A percentile compares a stretch with the other conserved stretches of the same genome.
phyloP scores from a whole-genome alignment of 2,329 filamentous ascomycete species.

The Orbilia javanica region DNA sequence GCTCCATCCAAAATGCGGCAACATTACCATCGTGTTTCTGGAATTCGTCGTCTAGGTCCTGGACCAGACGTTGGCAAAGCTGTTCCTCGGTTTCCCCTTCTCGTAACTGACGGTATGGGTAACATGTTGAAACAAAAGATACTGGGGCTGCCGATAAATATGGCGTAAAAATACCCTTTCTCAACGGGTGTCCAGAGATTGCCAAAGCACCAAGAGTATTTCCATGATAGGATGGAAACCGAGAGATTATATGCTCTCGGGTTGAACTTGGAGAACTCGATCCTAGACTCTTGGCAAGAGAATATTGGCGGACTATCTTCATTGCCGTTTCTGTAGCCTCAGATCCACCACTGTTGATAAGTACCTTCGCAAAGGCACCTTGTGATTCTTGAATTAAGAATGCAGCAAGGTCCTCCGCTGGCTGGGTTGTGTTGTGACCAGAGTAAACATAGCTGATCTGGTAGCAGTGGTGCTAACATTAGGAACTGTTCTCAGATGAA shows the following conservation, averaged over 20 bases:
- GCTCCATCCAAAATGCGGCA: slow-evolving; percentile 54
- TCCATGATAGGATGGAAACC: slow-evolving; percentile 77
- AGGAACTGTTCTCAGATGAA: slow-evolving; percentile 70
- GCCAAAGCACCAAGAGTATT: slow-evolving; percentile 77
- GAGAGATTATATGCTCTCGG: slow-evolving; percentile 74
- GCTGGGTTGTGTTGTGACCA: slow-evolving; percentile 65
- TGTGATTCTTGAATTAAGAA: slow-evolving; percentile 65
- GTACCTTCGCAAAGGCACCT: slow-evolving; percentile 45
- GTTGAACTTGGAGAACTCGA: slow-evolving; percentile 67
- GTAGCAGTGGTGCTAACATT: slow-evolving; percentile 62
- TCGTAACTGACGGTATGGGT: slow-evolving; percentile 72
- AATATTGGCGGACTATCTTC: slow-evolving; percentile 77
- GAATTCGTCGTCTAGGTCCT: slow-evolving; percentile 79
- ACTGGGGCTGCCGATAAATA: slow-evolving; percentile 70
- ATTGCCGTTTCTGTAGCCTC: slow-evolving; percentile 78
- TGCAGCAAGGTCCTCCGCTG: slow-evolving; percentile 72
- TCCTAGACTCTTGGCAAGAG: slow-evolving; percentile 69
- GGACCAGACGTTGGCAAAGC: slow-evolving; percentile 73
- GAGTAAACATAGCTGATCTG: slow-evolving; percentile 64
- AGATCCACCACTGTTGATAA: slow-evolving; percentile 65
- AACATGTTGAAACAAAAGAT: slow-evolving; percentile 75
- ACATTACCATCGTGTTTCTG: slow-evolving; percentile 77
- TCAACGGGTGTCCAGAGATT: slow-evolving; percentile 73
- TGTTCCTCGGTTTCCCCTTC: slow-evolving; percentile 70
- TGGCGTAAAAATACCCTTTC: slow-evolving; percentile 74